These are phyloP conservation scores for Colletotrichum incanum DNA, from an alignment of 2,329 filamentous ascomycete genomes.

Conservation along the genomic window DNA sequence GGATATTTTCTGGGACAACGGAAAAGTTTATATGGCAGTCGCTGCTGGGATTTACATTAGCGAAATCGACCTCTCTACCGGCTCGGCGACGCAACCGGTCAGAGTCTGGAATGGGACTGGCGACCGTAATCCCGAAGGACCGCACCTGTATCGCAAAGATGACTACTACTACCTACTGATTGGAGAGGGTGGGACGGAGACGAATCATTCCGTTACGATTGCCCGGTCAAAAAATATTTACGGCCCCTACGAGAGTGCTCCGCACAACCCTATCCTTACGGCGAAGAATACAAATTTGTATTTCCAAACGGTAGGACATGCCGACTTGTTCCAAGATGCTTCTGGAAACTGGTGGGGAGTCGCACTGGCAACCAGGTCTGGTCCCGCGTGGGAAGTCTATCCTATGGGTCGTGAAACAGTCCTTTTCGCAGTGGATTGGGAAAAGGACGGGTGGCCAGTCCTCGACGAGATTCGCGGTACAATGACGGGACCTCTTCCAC, in stretches of 20 bases:
- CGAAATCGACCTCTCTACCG: conserved; percentile 54
- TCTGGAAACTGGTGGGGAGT: conserved; percentile 68
- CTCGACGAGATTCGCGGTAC: conserved; percentile 58
- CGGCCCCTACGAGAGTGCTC: conserved; percentile 61
- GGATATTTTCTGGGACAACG: conserved; percentile 67
- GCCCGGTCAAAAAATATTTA: conserved; percentile 56
- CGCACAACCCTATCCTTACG: conserved; percentile 63
- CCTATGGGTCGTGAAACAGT: conserved; percentile 71
- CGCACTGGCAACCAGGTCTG: conserved; percentile 62
- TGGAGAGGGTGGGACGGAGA: conserved; percentile 66
- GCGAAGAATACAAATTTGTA: conserved; percentile 55
- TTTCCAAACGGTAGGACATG: conserved; percentile 62
- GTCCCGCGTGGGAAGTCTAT: conserved; percentile 58
- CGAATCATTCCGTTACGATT: conserved; percentile 59
- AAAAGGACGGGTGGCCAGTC: conserved; percentile 64
- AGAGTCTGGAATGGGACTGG: conserved; percentile 63
- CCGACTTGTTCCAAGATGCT: conserved; percentile 61
- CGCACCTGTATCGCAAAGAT: conserved; percentile 67
- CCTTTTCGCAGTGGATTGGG: conserved; percentile 65
- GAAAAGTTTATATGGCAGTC: conserved; percentile 58
- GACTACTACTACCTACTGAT: conserved; percentile 68
- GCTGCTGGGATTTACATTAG: conserved; percentile 49
- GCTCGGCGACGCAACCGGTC: conserved; percentile 50
- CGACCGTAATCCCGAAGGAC: conserved; percentile 62
- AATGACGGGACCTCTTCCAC: conserved; percentile 61